Evolutionary conservation across 345 rosid species (phyloP).

Genomic region (Salix udensis): DNA sequence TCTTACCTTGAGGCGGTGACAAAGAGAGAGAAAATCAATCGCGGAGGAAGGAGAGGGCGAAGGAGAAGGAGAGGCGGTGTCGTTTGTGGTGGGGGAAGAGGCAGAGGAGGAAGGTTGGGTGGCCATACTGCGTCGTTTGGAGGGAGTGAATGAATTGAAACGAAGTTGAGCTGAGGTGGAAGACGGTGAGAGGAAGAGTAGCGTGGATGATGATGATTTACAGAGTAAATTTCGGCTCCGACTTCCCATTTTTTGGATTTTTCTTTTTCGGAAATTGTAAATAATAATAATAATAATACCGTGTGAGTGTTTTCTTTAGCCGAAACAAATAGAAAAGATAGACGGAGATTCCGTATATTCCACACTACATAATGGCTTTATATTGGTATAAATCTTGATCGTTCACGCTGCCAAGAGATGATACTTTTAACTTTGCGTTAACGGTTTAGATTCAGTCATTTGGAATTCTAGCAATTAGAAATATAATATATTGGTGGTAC

Average conservation of each 20-base stretch:
- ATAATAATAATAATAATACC: too few species aligned
- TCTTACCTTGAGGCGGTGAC: conserved; percentile 79
- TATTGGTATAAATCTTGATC: too few species aligned
- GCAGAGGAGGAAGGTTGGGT: conserved; percentile 41
- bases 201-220: conserved; percentile 44
- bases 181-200: conserved; percentile 41
- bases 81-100: conserved; percentile 24
- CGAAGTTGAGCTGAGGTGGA: conserved; percentile 36
- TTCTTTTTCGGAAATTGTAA: too few species aligned
- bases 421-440: too few species aligned
- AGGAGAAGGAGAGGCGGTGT: conserved; percentile 10
- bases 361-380: too few species aligned
- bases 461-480: too few species aligned
- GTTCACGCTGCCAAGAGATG: too few species aligned
- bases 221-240: conserved; percentile 45
- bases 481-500: too few species aligned
- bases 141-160: conserved; percentile 30
- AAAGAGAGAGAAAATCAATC: conserved; percentile 83
- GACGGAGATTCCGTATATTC: too few species aligned
- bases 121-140: conserved; percentile 43
- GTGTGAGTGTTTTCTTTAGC: too few species aligned
- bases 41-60: conserved; percentile 54
- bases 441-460: too few species aligned
- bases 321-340: too few species aligned
- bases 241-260: conserved; percentile 33